These are phyloP conservation scores for Annulohypoxylon nitens DNA, from an alignment of 495 filamentous ascomycete species.

Conservation along the genomic window DNA sequence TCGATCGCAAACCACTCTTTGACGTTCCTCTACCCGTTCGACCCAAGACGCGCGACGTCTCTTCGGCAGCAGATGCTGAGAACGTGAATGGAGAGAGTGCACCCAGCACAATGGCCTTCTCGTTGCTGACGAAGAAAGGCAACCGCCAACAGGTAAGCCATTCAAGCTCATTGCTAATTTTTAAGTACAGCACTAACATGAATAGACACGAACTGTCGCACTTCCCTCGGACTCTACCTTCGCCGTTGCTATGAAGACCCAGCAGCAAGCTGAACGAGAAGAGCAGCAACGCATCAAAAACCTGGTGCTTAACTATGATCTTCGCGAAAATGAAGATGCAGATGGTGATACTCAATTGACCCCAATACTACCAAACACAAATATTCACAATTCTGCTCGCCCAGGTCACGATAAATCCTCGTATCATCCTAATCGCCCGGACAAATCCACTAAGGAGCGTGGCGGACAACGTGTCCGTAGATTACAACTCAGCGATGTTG, in stretches of 20 bases:
- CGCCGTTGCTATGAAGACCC: conserved; percentile 93
- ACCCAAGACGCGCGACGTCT: conserved; percentile 72
- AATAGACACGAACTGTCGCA: conserved; percentile 91
- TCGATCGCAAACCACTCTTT: conserved; percentile 92
- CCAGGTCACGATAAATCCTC: conserved; percentile 64
- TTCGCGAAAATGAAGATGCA: conserved; percentile 79
- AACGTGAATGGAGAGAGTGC: conserved; percentile 60
- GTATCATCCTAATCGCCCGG: conserved; percentile 66
- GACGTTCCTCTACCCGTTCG: conserved; percentile 94
- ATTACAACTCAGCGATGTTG: conserved; percentile 94
- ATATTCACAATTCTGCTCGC: conserved; percentile 59
- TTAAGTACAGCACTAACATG: conserved; percentile 25
- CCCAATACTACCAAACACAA: conserved; percentile 54
- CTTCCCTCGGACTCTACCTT: conserved; percentile 95
- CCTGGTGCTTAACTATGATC: conserved; percentile 95
- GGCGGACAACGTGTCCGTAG: conserved; percentile 87
- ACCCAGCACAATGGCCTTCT: conserved; percentile 84
- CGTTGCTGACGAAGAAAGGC: conserved; percentile 93
- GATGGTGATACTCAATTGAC: conserved; percentile 72
- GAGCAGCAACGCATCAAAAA: conserved; percentile 99
- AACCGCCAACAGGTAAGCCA: conserved; percentile 87
- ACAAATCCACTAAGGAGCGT: conserved; percentile 79
- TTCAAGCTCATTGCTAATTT: background rate
- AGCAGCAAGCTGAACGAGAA: conserved; percentile 93
- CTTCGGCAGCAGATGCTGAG: conserved; percentile 61